Evolutionary conservation across 768 basidiomycete species (phyloP), one percentile per base, ranked within the genome.

Genomic region (Collybiopsis luxurians): DNA sequence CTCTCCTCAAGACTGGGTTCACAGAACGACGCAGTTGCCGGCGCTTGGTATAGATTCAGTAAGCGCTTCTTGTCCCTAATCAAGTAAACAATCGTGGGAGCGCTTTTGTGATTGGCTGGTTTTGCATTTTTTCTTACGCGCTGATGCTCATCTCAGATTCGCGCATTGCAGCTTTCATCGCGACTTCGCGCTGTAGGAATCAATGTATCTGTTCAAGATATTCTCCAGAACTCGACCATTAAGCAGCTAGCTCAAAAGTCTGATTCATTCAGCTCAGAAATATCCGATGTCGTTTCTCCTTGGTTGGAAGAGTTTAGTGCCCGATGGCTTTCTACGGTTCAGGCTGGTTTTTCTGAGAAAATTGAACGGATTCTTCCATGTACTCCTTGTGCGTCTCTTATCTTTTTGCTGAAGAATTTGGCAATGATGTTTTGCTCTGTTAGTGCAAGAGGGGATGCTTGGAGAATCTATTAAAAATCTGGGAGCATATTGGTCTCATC

Each of bases 391-490:
- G 27, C n/a, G 55, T 21, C 23, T 1, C 12, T 30, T 11, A 4
- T n/a, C 24, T 7, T 47, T n/a, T 30, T 47, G 5, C 46, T 5
- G 7, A 4, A 12, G n/a, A 21, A 13, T 12, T 9, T 10, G 11
- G 15, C 42, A 17, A 26, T 6, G n/a, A 23, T 7, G 21, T 21
- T 12, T 21, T 38, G 1, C 21, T 36, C 21, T 24, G n/a, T 4
- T 31, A 56, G 55, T 56, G 27, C 55, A 49, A 30, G 55, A 56
- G 43, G 55, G 55, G 3, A 56, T 56, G 55, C 36, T 56, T 4
- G 55, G 55, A 21, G 55, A 56, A 30, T 24, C 46, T 3, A 31
- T 56, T 12, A 47, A 48, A 26, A 56, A 56, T 48, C 30, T 46
- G 9, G 15, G 23, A 10, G 44, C 55, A 13, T 49, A 56, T 49